Conservation (phyloP, 192 early-diverging fungal species). For the Irineochytrium annulatum region DNA sequence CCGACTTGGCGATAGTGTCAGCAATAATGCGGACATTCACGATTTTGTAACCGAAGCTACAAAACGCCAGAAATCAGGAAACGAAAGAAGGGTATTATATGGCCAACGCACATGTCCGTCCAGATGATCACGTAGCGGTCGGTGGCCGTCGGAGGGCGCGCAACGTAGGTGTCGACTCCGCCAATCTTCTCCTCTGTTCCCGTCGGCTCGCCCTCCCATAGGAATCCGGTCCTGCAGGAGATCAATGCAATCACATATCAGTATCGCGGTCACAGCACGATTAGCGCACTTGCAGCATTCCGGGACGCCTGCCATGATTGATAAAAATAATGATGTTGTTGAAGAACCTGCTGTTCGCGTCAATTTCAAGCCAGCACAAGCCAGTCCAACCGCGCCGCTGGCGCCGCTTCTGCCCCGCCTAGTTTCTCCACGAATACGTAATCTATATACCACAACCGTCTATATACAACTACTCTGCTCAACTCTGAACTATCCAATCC, state of each 20-base stretch:
- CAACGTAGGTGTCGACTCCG: conserved; percentile 23
- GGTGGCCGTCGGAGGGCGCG: neutral
- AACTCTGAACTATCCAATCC: no score
- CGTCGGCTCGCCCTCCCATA: conserved; percentile 5
- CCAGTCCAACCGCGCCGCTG: no score
- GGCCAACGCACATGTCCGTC: conserved; percentile 29
- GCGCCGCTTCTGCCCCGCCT: no score
- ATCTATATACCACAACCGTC: no score
- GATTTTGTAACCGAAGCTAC: conserved; percentile 34
- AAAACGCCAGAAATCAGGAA: no score
- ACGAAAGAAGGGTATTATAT: no score
- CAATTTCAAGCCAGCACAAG: no score
- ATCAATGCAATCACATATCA: neutral
- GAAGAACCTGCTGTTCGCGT: no score
- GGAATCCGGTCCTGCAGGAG: conserved; percentile 1
- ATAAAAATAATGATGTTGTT: no score
- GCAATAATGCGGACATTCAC: conserved; percentile 29
- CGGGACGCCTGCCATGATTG: no score
- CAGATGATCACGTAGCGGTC: conserved; percentile 15
- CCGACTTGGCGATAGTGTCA: conserved; percentile 12
- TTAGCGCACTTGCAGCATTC: neutral
- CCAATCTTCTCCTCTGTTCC: conserved; percentile 13
- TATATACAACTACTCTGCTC: no score
- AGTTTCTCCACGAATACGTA: no score
- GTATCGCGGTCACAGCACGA: neutral